phyloP scores from a whole-genome alignment of 2,329 filamentous ascomycete genomes.

The Dryadomyces quercus-mongolicae region DNA sequence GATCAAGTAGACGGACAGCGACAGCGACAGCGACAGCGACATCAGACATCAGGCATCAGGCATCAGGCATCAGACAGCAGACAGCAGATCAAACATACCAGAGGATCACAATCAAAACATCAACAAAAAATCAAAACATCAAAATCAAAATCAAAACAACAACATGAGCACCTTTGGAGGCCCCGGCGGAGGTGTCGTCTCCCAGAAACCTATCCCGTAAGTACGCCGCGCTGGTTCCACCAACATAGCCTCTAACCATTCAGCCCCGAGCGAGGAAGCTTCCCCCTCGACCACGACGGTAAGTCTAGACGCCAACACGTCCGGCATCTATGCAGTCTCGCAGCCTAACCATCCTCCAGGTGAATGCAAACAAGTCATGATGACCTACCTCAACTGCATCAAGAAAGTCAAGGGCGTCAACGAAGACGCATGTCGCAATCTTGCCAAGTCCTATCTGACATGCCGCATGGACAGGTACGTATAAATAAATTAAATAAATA shows the following conservation, averaged over 20 bases:
- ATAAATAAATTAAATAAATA: too few species aligned
- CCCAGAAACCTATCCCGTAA: slow-evolving; percentile 21
- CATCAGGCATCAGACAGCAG: too few species aligned
- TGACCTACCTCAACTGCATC: slow-evolving; percentile 74
- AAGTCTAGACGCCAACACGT: slow-evolving; percentile 10
- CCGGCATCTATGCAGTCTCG: not conserved
- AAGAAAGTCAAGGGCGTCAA: slow-evolving; percentile 76
- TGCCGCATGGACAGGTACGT: slow-evolving; percentile 90
- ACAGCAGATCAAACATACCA: not conserved
- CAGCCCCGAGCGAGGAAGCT: slow-evolving; percentile 83
- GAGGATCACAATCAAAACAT: not conserved
- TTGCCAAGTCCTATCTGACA: slow-evolving; percentile 79
- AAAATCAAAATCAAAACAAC: not conserved
- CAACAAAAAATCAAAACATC: not conserved
- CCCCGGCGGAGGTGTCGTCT: slow-evolving; percentile 14
- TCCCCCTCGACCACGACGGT: slow-evolving; percentile 90
- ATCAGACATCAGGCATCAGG: too few species aligned
- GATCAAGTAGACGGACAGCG: too few species aligned
- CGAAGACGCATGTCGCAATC: slow-evolving; percentile 67
- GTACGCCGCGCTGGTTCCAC: slow-evolving; percentile 5
- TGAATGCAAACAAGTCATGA: slow-evolving; percentile 88
- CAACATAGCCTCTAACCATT: not conserved
- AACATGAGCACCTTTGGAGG: slow-evolving; percentile 18
- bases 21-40: too few species aligned
- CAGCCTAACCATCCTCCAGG: slow-evolving; percentile 33